Base-by-base conservation (phyloP, 768 basidiomycete genomes). In the Nidula microcarpa region DNA sequence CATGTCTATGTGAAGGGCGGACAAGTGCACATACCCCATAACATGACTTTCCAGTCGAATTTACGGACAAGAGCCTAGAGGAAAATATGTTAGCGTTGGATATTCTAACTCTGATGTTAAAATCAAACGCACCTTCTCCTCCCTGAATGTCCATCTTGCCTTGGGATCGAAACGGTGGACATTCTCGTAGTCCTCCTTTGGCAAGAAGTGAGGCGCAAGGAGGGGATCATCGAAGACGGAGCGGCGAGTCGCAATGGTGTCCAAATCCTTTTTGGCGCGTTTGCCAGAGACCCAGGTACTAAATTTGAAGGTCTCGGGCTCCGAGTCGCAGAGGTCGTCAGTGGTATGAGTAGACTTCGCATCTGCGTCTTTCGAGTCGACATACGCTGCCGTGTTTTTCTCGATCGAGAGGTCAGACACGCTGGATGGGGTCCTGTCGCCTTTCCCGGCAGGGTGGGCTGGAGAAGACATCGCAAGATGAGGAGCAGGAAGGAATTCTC, bases 41-140 rank as follows among this genome's bases (percentile, higher is more conserved):
- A 51, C 78, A 85, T 79, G 43, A 86, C 76, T 55, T 75, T 84
- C 77, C 79, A 83, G 57, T 87, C 83, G 32, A 83, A 72, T 57
- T 81, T 83, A 43, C 82, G 69, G 30, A 82, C 61, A 10, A 83
- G 62, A 10, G 68, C 71, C 78, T 82, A n/a, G n/a, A n/a, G n/a
- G n/a, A n/a, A n/a, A n/a, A n/a, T n/a, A n/a, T n/a, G 68, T 71
- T 77, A 81, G 50, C 34, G 52, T 33, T 9, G 37, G 4, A 54
- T 34, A 55, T 48, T 50, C 5, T 16, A 36, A 10, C 14, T 33
- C 14, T 36, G 37, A 16, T 13, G 33, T 14, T 9, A 46, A 14
- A 33, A 37, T 32, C 33, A 33, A 0, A 60, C 68, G 50, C 33
- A 74, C 76, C 62, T 63, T 71, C 60, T 86, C 81, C 61, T 86